Percentiles rank a stretch among this genome's conserved stretches.
These are phyloP conservation scores for Lachnum nothofagi DNA, from an alignment of 2,329 filamentous ascomycete genomes.

Conservation along the genomic window DNA sequence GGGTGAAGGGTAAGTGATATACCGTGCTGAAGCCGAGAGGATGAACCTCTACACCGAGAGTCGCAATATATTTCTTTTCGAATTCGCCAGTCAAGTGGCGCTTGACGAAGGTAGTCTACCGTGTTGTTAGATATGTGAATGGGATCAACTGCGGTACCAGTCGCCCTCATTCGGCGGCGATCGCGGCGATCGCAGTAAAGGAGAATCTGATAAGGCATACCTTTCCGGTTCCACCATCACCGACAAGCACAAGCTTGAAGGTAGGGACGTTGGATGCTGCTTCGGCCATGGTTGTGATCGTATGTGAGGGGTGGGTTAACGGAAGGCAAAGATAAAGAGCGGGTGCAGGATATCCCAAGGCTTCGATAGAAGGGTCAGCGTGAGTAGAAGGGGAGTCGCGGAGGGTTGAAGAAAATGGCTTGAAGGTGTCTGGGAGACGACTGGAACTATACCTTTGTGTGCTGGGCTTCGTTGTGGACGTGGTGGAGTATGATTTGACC, in stretches of 20 bases:
- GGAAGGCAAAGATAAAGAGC: conserved; percentile 27
- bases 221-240: conserved; percentile 99
- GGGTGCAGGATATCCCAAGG: conserved; percentile 14
- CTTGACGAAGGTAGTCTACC: conserved; percentile 99
- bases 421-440: conserved; percentile 1
- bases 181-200: conserved; percentile 7
- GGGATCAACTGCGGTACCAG: conserved; percentile 17
- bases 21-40: conserved; percentile 96
- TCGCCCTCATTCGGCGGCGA: conserved; percentile 21
- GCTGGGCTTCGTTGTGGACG: conserved; percentile 28
- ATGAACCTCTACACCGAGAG: conserved; percentile 98
- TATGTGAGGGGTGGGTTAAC: conserved; percentile 16
- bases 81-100: conserved; percentile 99
- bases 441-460: conserved; percentile 25
- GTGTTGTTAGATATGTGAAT: conserved; percentile 20
- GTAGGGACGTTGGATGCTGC: conserved; percentile 57
- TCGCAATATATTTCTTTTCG: conserved; percentile 99
- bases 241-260: conserved; percentile 99
- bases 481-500: conserved; percentile 32
- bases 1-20: conserved; percentile 45
- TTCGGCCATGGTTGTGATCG: conserved; percentile 56
- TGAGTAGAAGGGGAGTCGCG: conserved; percentile 1
- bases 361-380: conserved; percentile 27
- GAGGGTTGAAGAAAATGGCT: not conserved
- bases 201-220: conserved; percentile 46